Evolutionary conservation across 345 rosid species (phyloP), one percentile per base, ranked within the genome.

Genomic region (Salix dunnii): DNA sequence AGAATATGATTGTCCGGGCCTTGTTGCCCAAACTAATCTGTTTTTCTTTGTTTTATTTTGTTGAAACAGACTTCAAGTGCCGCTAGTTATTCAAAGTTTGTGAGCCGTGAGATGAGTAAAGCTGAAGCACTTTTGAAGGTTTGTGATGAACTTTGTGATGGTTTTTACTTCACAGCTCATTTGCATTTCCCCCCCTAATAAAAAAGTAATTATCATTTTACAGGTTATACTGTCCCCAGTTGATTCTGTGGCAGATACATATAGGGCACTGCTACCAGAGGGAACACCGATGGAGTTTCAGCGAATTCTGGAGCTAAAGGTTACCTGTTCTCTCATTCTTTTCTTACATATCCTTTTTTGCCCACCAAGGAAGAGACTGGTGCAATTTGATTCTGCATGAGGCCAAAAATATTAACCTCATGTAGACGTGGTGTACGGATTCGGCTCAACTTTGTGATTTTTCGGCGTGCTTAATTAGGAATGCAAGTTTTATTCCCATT

Each of bases 81-180:
- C 85, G 91, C 96, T 46, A 91, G 93, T 83, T 96, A 93, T 81
- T 87, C 94, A 9, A 93, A 92, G 89, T 96, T 96, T 79, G 96
- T 96, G 60, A 96, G 95, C 86, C 95, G 98, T 75, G 98, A 93
- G 89, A 96, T 96, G 99, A 93, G 99, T 90, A 92, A 93, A 90
- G 99, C 98, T 74, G 99, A 96, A 91, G 98, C 99, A 78, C 97
- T 96, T 76, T 85, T 96, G 73, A 96, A 96, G 98, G 97, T 92
- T 75, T 68, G 82, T 73, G n/a, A 71, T 68, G 62, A 66, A 35
- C 14, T 67, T 77, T 17, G 4, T 73, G 68, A 42, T 30, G 40
- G 55, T 8, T 49, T 60, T 66, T 68, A 20, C 70, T 31, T 63
- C 73, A 67, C 78, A 60, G 28, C 43, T 23, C n/a, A 9, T 71